Evolutionary conservation across 257 asterid genomes (phyloP).

Genomic region (Salvia splendens): DNA sequence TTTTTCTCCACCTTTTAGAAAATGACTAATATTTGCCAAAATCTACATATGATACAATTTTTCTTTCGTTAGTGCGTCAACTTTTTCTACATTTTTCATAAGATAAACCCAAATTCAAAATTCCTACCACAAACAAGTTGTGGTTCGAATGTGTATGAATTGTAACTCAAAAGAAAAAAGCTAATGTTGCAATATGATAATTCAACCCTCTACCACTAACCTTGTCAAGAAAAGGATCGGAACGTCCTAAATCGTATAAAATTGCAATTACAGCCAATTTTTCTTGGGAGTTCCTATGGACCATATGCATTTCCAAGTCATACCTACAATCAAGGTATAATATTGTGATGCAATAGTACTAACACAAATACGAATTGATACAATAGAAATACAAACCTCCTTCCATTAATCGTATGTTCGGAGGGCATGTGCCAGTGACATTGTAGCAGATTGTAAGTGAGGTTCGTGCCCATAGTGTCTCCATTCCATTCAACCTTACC

Average conservation of each 20-base stretch:
- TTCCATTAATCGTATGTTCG: slow-evolving; percentile 57
- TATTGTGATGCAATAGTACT: not conserved
- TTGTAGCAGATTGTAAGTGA: slow-evolving; percentile 49
- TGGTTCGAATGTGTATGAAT: too few relatives aligned
- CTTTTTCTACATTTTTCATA: too few relatives aligned
- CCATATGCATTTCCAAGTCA: slow-evolving; percentile 63
- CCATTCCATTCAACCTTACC: slow-evolving; percentile 58
- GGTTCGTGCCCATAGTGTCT: slow-evolving; percentile 46
- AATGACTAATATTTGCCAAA: slow-evolving; percentile 20
- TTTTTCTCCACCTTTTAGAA: slow-evolving; percentile 15
- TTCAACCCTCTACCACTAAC: slow-evolving; percentile 19
- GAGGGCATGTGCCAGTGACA: slow-evolving; percentile 83
- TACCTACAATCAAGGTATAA: slow-evolving; percentile 34
- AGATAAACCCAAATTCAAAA: too few relatives aligned
- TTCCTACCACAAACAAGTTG: too few relatives aligned
- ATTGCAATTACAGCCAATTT: slow-evolving; percentile 54
- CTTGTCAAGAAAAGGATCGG: slow-evolving; percentile 52
- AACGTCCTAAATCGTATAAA: slow-evolving; percentile 50
- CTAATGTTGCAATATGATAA: too few relatives aligned
- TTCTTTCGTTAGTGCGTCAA: not conserved
- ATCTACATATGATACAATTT: slow-evolving; percentile 34
- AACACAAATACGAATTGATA: not conserved
- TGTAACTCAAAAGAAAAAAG: too few relatives aligned
- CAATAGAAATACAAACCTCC: slow-evolving; percentile 31
- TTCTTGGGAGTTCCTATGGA: slow-evolving; percentile 48